These are phyloP conservation scores for Phylloboletellus chloephorus DNA, from an alignment of 1,284 basidiomycete species.

Conservation along the genomic window DNA sequence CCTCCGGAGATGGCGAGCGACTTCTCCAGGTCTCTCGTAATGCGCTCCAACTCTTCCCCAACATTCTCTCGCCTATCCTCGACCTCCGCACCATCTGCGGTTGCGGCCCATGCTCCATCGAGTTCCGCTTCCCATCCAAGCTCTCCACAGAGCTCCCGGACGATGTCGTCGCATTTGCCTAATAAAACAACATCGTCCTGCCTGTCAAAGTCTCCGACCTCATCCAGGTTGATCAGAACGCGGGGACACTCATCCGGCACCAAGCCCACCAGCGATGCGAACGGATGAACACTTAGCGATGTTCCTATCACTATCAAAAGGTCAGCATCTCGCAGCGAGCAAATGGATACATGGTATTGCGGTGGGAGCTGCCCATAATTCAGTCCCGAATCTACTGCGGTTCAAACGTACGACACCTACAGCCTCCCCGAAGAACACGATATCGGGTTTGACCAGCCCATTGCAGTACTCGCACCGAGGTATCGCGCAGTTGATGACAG, in stretches of 20 bases:
- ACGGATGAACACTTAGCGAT: slow-evolving; percentile 77
- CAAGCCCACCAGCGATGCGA: slow-evolving; percentile 57
- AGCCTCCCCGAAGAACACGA: slow-evolving; percentile 90
- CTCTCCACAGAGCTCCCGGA: slow-evolving; percentile 51
- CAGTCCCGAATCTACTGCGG: background rate
- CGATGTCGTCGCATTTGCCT: slow-evolving; percentile 64
- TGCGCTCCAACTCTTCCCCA: slow-evolving; percentile 33
- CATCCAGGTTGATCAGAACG: slow-evolving; percentile 56
- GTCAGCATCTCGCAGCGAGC: slow-evolving; percentile 60
- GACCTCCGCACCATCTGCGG: slow-evolving; percentile 28
- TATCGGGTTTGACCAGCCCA: slow-evolving; percentile 85
- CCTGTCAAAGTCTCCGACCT: slow-evolving; percentile 51
- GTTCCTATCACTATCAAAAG: slow-evolving; percentile 92
- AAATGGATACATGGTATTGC: slow-evolving; percentile 47
- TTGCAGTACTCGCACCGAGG: slow-evolving; percentile 62
- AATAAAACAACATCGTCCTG: slow-evolving; percentile 57
- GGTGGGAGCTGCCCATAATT: slow-evolving; percentile 47
- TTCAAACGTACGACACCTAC: slow-evolving; percentile 36
- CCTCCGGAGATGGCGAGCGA: slow-evolving; percentile 23
- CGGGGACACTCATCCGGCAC: slow-evolving; percentile 54
- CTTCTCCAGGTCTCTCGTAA: slow-evolving; percentile 32
- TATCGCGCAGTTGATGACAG: slow-evolving; percentile 48
- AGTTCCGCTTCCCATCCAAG: slow-evolving; percentile 72
- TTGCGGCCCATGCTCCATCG: slow-evolving; percentile 50
- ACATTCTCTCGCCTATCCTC: slow-evolving; percentile 19